Evolutionary conservation across 2,329 filamentous ascomycete genomes (phyloP), one percentile per base, ranked within the genome.

Genomic region (Fusarium sp.): DNA sequence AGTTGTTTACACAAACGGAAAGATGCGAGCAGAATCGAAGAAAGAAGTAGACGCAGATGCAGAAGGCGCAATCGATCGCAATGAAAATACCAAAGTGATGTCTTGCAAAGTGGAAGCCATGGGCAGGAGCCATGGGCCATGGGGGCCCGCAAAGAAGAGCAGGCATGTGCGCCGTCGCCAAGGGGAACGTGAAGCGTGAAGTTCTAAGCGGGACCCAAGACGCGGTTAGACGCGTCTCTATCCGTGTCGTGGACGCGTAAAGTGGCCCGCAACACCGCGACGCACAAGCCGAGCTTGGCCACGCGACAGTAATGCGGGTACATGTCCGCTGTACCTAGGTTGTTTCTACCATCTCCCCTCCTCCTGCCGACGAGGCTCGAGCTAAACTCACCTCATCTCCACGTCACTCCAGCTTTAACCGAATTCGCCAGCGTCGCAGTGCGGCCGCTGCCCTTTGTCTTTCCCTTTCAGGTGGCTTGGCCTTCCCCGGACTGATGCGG

Each of bases 121-220:
- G 48, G 16, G 25, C 16, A 34, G 25, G 43, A 39, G 50, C 50
- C 20, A 64, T 64, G 30, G 60, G 16, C 20, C 30, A 25, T 43
- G 43, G 32, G 34, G 45, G 48, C 57, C 61, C 27, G 48, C 48
- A 68, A 65, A 70, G 37, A 58, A 45, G 58, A 57, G 56, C 61
- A 69, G 61, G 64, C 57, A 73, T 68, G 61, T 71, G 70, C 64
- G 37, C 66, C 48, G 72, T 75, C 73, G 72, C 64, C 73, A 67
- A 70, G 73, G 73, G 73, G 45, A 75, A 75, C 73, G 70, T 45
- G 68, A 64, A 66, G 56, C 43, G 34, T 61, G 48, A 54, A 32
- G 48, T 54, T 54, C 48, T n/a, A 54, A 57, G 54, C 54, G 54
- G 39, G 41, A 41, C 54, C 34, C 54, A 50, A 50, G 43, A 62